A percentile compares a stretch with the other conserved stretches of the same genome.
phyloP scores from a whole-genome alignment of 2,329 filamentous ascomycete species.

The Aspergillus sp. region DNA sequence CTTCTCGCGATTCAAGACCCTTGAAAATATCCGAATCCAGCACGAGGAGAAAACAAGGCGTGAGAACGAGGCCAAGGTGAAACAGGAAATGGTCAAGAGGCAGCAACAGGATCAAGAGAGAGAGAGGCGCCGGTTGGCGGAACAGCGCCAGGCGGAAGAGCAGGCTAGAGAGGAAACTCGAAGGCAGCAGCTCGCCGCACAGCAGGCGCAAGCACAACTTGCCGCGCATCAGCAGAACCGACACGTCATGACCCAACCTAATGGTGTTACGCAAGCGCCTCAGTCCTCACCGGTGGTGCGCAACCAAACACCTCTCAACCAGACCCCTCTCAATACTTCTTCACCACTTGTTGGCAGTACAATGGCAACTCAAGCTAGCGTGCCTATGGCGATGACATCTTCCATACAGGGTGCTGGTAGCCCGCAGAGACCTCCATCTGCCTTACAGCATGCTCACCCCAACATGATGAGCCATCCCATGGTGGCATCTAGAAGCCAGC shows the following conservation, averaged over 20 bases:
- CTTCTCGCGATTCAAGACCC: conserved; percentile 88
- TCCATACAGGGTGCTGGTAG: conserved; percentile 49
- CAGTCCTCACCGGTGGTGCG: conserved; percentile 49
- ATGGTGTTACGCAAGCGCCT: conserved; percentile 41
- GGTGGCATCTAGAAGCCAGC: conserved; percentile 45
- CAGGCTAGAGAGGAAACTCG: conserved; percentile 41
- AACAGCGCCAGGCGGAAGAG: conserved; percentile 46
- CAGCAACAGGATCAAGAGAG: conserved; percentile 50
- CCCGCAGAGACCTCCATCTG: conserved; percentile 45
- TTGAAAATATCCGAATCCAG: conserved; percentile 78
- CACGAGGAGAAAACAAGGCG: conserved; percentile 66
- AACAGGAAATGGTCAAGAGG: conserved; percentile 51
- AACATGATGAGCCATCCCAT: conserved; percentile 47
- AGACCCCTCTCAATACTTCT: conserved; percentile 46
- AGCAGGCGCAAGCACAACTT: conserved; percentile 48
- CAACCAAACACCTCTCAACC: conserved; percentile 48
- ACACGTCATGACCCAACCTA: conserved; percentile 50
- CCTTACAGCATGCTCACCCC: conserved; percentile 49
- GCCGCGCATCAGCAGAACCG: conserved; percentile 50
- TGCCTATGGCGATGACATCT: conserved; percentile 46
- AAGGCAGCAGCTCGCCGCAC: conserved; percentile 41
- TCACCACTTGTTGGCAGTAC: conserved; percentile 44
- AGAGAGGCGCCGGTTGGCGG: conserved; percentile 47
- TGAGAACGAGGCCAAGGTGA: conserved; percentile 48
- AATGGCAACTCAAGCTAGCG: conserved; percentile 39